Evolutionary conservation across 176 grass and related monocot genomes (phyloP).

Genomic region (Musa beccarii): DNA sequence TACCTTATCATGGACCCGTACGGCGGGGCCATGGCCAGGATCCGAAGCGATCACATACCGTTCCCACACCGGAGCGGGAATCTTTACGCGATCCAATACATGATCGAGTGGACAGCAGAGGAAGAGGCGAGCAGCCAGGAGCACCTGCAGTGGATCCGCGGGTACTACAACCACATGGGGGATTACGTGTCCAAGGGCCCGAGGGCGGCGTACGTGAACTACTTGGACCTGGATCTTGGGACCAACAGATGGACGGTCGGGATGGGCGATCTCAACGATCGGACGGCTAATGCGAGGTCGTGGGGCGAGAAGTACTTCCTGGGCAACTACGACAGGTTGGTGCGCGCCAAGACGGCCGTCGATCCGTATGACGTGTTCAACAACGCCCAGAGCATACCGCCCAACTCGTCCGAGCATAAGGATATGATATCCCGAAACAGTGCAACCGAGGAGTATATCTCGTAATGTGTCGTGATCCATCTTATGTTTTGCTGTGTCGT

Average conservation of each 20-base stretch:
- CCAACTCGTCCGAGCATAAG: not conserved
- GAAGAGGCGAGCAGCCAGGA: slow-evolving; percentile 14
- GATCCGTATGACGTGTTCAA: slow-evolving; percentile 62
- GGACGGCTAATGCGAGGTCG: slow-evolving; percentile 23
- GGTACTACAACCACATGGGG: slow-evolving; percentile 44
- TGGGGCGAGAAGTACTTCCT: slow-evolving; percentile 71
- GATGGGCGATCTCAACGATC: not conserved
- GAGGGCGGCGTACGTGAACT: slow-evolving; percentile 58
- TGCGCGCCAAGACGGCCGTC: slow-evolving; percentile 38
- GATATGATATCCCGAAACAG: not conserved
- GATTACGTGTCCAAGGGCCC: slow-evolving; percentile 29
- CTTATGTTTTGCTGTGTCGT: not conserved
- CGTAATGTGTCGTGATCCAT: not conserved
- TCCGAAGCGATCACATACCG: slow-evolving; percentile 26
- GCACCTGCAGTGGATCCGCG: slow-evolving; percentile 47
- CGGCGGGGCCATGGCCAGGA: slow-evolving; percentile 51
- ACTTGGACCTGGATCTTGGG: slow-evolving; percentile 71
- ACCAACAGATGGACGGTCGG: not conserved
- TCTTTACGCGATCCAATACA: slow-evolving; percentile 46
- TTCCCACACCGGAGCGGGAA: slow-evolving; percentile 70
- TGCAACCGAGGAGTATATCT: not conserved
- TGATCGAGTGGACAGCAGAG: slow-evolving; percentile 31
- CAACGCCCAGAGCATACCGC: slow-evolving; percentile 58
- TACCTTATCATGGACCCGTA: slow-evolving; percentile 76
- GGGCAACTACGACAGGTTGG: slow-evolving; percentile 48